Base-by-base conservation (phyloP, 2,329 filamentous ascomycete species). In the Cercospora sojina region DNA sequence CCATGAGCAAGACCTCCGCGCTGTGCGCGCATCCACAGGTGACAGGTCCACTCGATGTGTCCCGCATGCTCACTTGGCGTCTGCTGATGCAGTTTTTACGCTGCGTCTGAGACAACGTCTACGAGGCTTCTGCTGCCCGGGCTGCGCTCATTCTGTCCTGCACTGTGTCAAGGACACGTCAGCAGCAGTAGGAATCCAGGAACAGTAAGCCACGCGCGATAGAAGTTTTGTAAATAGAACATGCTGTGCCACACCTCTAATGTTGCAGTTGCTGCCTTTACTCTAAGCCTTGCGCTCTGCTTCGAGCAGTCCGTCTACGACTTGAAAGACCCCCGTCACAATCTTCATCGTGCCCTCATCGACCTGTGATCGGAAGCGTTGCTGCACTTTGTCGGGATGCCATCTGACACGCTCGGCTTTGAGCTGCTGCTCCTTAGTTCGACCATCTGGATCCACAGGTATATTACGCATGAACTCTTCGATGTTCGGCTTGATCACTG, bases 341-440 rank as follows among this genome's bases (percentile, higher is more conserved):
- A 88, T 85, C 75, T 87, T 88, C 84, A 96, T 89, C 3, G 91
- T 87, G 3, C 84, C 84, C 25, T 87, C 84, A 57, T 93, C 90
- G 58, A 96, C 87, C 13, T 84, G 83, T 0, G 86, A 87, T 3
- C 92, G 91, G 67, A 96, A 89, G 62, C 88, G 87, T 80, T 97
- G 95, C 82, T 97, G 92, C 64, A 98, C 91, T 83, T 98, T 99
- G 80, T 99, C 95, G 3, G 95, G 95, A 81, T 99, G 95, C 95
- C 95, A 99, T 16, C 93, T 85, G 18, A 98, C 89, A 60, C 95
- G 87, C 81, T 99, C 95, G 5, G 87, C 82, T 79, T 96, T 97
- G 61, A 98, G 82, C 5, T 85, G 77, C 53, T 84, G 81, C 13
- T 79, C 62, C 20, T 86, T 67, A 2, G 63, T 60, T 20, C 67